These are phyloP conservation scores for Erigeron canadensis DNA, from an alignment of 129 eudicot genomes.

Conservation along the genomic window DNA sequence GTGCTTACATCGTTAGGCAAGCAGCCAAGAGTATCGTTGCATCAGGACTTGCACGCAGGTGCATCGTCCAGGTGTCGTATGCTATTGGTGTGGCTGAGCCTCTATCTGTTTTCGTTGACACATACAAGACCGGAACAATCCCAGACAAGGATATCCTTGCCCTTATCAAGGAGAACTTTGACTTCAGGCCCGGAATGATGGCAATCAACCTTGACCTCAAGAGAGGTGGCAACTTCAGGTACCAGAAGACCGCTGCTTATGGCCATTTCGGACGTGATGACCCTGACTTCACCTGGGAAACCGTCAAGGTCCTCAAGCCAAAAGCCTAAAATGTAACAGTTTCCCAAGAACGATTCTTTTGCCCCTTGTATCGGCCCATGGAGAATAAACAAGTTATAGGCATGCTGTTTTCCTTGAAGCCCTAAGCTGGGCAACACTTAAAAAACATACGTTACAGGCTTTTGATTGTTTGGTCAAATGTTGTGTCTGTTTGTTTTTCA, in stretches of 20 bases:
- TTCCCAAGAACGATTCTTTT: constrained; percentile 29
- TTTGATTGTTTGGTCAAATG: constrained; percentile 33
- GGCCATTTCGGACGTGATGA: constrained; percentile 50
- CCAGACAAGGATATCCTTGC: constrained; percentile 45
- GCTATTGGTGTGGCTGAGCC: constrained; percentile 51
- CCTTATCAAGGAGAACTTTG: constrained; percentile 44
- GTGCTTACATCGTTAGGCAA: constrained; percentile 48
- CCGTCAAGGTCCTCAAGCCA: constrained; percentile 40
- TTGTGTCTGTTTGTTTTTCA: constrained; percentile 31
- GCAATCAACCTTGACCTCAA: constrained; percentile 43
- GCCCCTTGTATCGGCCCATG: constrained; percentile 11
- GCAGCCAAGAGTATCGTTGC: constrained; percentile 50
- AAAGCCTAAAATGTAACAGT: constrained; percentile 37
- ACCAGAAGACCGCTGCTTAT: constrained; percentile 52
- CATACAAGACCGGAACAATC: constrained; percentile 44
- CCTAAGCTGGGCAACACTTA: constrained; percentile 24
- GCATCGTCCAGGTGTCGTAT: constrained; percentile 46
- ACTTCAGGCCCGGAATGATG: constrained; percentile 52
- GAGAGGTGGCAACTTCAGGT: constrained; percentile 47
- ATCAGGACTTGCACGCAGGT: constrained; percentile 48
- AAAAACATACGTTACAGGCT: constrained; percentile 32
- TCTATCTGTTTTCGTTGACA: constrained; percentile 43
- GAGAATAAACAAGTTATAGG: constrained; percentile 26
- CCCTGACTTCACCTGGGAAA: constrained; percentile 47
- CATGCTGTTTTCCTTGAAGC: constrained; percentile 24